Conservation (phyloP, 2,329 filamentous ascomycete genomes). For the Drechslera avenae region DNA sequence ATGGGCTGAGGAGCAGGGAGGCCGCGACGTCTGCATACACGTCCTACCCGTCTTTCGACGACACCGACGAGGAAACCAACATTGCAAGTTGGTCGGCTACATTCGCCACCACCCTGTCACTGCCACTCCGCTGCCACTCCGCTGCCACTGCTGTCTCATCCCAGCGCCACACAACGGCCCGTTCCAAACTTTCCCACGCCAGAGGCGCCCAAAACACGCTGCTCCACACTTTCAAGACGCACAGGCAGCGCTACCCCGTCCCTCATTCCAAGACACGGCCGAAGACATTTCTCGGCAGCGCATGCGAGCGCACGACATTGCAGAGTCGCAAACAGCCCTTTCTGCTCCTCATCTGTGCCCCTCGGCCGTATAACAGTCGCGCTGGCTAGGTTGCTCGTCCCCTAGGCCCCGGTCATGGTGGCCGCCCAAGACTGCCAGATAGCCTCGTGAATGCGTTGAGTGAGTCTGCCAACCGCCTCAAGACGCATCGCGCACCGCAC, state of each 20-base stretch:
- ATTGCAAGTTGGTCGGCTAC: background rate
- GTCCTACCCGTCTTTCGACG: background rate
- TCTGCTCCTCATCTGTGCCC: background rate
- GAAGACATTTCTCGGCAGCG: constrained; percentile 13
- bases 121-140: too few relatives aligned
- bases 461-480: constrained; percentile 32
- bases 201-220: constrained; percentile 16
- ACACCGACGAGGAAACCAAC: too few relatives aligned
- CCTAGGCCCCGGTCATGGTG: constrained; percentile 39
- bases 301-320: constrained; percentile 20
- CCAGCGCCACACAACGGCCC: constrained; percentile 16
- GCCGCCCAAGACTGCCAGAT: constrained; percentile 32
- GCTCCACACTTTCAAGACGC: constrained; percentile 15
- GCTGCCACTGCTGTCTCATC: background rate
- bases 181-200: constrained; percentile 14
- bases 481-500: constrained; percentile 24
- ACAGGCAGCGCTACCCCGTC: constrained; percentile 17
- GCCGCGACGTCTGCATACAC: constrained; percentile 2
- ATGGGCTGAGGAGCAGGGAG: background rate
- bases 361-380: background rate
- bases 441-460: constrained; percentile 49
- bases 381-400: constrained; percentile 14
- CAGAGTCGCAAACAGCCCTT: constrained; percentile 14
- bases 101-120: background rate
- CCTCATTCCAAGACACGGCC: constrained; percentile 7